Conservation (phyloP, 2,329 filamentous ascomycete species). For the Hymenoscyphus scutula region DNA sequence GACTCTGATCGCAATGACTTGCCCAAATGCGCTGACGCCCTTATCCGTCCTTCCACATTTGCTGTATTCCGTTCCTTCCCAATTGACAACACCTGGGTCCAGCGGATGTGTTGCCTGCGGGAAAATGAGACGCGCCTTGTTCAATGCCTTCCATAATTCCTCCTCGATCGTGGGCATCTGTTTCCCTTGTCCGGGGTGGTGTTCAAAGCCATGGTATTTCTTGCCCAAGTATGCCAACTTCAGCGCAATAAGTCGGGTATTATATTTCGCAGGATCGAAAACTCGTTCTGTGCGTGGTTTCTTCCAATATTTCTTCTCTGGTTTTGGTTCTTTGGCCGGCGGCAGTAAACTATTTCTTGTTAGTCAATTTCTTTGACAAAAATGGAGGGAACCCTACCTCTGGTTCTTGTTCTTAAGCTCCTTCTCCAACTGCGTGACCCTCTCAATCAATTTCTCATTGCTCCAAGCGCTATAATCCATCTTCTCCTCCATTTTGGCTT, state of each 20-base stretch:
- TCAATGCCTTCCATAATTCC: slow-evolving; percentile 86
- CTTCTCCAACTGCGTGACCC: slow-evolving; percentile 65
- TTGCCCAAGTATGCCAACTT: slow-evolving; percentile 94
- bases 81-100: slow-evolving; percentile 62
- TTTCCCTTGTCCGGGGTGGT: slow-evolving; percentile 67
- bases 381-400: slow-evolving; percentile 25
- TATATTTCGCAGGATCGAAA: slow-evolving; percentile 76
- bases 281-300: slow-evolving; percentile 31
- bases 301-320: slow-evolving; percentile 42
- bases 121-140: slow-evolving; percentile 77
- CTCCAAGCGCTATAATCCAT: slow-evolving; percentile 65
- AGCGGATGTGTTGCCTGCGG: slow-evolving; percentile 48
- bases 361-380: neutral
- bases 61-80: slow-evolving; percentile 83
- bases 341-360: slow-evolving; percentile 1
- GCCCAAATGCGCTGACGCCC: slow-evolving; percentile 94
- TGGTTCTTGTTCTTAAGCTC: slow-evolving; percentile 55
- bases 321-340: slow-evolving; percentile 1
- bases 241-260: slow-evolving; percentile 80
- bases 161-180: slow-evolving; percentile 84
- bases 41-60: slow-evolving; percentile 93
- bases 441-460: slow-evolving; percentile 63
- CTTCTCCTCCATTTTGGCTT: slow-evolving; percentile 25
- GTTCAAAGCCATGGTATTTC: slow-evolving; percentile 90
- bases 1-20: slow-evolving; percentile 82